Conservation (phyloP, 1,284 basidiomycete species). For the Leccinum solheimii region DNA sequence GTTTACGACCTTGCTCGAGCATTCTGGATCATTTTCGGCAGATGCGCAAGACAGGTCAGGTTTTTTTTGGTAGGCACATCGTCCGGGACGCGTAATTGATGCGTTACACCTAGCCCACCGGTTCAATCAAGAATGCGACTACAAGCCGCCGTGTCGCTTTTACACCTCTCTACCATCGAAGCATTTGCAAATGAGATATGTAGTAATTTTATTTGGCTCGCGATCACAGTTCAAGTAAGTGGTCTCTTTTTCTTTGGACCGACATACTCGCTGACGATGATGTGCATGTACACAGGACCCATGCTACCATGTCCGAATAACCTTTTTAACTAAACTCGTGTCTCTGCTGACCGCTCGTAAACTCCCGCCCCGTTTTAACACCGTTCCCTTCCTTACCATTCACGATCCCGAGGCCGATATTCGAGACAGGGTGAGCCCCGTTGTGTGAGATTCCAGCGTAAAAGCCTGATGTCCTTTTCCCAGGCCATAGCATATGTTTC, state of each 20-base stretch:
- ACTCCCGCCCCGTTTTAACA: conserved; percentile 74
- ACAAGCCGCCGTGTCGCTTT: conserved; percentile 76
- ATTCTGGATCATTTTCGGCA: conserved; percentile 64
- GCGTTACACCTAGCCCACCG: conserved; percentile 44
- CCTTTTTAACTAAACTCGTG: conserved; percentile 77
- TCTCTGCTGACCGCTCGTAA: conserved; percentile 60
- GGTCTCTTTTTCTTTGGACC: neutral
- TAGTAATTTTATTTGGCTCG: conserved; percentile 68
- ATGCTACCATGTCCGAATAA: conserved; percentile 82
- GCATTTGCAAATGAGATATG: conserved; percentile 62
- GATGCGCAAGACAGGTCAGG: conserved; percentile 67
- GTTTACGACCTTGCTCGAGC: conserved; percentile 65
- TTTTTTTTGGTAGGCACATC: neutral
- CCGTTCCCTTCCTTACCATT: conserved; percentile 85
- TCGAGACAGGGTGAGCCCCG: conserved; percentile 49
- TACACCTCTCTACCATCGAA: conserved; percentile 75
- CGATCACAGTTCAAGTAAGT: conserved; percentile 74
- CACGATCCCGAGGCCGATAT: conserved; percentile 91
- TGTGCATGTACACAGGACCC: conserved; percentile 59
- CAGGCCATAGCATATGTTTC: conserved; percentile 64
- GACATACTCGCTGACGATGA: neutral
- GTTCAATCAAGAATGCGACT: conserved; percentile 74
- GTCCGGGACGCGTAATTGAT: conserved; percentile 11
- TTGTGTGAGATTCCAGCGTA: neutral
- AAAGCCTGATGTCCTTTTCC: neutral